Evolutionary conservation across 2,329 filamentous ascomycete species (phyloP).

Genomic region (Coccinonectria pachysandricola): DNA sequence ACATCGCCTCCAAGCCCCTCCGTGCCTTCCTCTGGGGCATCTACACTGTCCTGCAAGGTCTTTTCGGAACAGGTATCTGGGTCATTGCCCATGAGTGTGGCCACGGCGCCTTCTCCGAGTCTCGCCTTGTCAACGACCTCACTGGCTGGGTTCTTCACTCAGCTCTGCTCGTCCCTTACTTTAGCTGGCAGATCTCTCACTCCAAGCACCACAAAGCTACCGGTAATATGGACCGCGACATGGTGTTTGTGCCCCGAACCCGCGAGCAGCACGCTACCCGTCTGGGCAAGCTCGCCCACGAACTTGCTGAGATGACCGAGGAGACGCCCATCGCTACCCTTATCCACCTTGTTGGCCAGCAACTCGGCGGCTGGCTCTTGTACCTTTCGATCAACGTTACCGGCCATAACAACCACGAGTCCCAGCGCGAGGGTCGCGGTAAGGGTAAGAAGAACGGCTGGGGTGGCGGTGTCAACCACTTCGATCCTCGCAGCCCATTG

Average conservation of each 20-base stretch:
- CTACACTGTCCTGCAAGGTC: conserved; percentile 75
- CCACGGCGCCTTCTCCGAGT: conserved; percentile 93
- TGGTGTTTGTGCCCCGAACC: conserved; percentile 97
- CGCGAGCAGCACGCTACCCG: conserved; percentile 70
- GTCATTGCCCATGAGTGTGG: conserved; percentile 97
- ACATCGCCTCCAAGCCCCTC: conserved; percentile 57
- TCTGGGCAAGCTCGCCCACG: conserved; percentile 64
- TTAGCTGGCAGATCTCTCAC: conserved; percentile 99
- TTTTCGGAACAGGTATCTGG: conserved; percentile 92
- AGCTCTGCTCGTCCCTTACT: conserved; percentile 84
- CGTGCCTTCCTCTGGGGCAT: conserved; percentile 55
- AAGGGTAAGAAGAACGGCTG: conserved; percentile 83
- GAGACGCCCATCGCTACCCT: conserved; percentile 85
- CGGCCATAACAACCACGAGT: conserved; percentile 89
- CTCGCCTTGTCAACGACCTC: conserved; percentile 79
- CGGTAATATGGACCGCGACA: conserved; percentile 92
- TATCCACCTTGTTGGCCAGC: conserved; percentile 65
- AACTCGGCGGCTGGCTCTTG: conserved; percentile 85
- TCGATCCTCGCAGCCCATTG: conserved; percentile 75
- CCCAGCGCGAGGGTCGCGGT: conserved; percentile 85
- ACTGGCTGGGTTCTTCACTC: conserved; percentile 91
- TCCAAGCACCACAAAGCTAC: conserved; percentile 99
- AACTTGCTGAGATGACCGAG: conserved; percentile 82
- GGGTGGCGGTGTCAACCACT: conserved; percentile 84
- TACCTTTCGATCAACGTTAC: conserved; percentile 90